Base-by-base conservation (phyloP, 495 filamentous ascomycete genomes). In the Lophiotrema nucula region DNA sequence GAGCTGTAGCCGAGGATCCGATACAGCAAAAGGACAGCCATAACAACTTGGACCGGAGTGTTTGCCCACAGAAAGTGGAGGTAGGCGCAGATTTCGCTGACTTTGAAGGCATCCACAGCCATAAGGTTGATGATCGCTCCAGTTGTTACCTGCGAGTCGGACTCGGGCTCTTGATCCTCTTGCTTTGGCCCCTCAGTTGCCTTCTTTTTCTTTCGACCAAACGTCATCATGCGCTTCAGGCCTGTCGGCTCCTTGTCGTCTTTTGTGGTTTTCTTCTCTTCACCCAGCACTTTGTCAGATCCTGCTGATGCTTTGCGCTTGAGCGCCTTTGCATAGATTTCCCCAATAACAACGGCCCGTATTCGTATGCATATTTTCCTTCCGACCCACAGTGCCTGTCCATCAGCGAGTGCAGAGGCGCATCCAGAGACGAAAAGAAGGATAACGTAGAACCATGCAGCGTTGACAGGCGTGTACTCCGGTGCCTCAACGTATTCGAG, bases 91-190 rank as follows among this genome's bases (percentile, higher is more conserved):
- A 93, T 85, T 70, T 97, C 92, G 50, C 89, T 89, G 47, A 97
- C 88, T 74, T 99, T 99, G 81, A 97, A 97, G 27, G 93, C 96
- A 77, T 99, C 95, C 50, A 99, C 95, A 10, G 95, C 85, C 95
- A 99, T 99, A 60, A 99, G 73, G 69, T 97, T 99, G 74, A 97
- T 97, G 69, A 99, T 96, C 21, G 92, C 93, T 54, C 95, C 95
- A 53, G 91, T 78, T 61, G 95, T 96, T 18, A 88, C 93, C 71
- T 95, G 88, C 37, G 86, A 83, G 27, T 87, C 82, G 2, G 77
- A 60, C 8, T 79, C 75, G 5, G 67, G 73, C 44, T 72, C 58
- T 2, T 73, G 73, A 8, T 76, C 19, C 60, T 70, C 45, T 66
- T 67, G 67, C 62, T 64, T 47, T 21, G 58, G 43, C 8, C 60